Base-by-base conservation (phyloP, 345 rosid species). In the Gossypium ekmanianum region DNA sequence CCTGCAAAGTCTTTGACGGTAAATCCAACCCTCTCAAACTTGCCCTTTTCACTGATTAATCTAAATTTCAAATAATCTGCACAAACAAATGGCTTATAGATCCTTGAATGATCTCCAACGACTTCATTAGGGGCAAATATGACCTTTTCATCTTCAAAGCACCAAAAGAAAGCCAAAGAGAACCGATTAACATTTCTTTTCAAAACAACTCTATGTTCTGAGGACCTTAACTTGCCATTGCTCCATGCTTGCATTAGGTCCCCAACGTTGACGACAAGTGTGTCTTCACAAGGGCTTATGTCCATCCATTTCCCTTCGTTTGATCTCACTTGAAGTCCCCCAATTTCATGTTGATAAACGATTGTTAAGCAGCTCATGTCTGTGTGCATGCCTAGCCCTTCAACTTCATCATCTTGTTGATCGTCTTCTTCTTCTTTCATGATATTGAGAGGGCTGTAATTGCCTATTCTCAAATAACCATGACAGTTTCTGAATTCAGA, bases 231-330 rank as follows among this genome's bases (percentile, higher is more conserved):
- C 59, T 51, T 81, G 12, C 79, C 85, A 7, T 84, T 84, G 79
- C 87, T 84, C 85, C 87, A 86, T 22, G 87, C 85, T 58, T 82
- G 84, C 68, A 86, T 20, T 81, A 86, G 71, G 63, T 83, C 87
- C 34, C 85, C 89, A 4, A 83, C 77, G 71, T 86, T 86, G 34
- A 83, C 83, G 54, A 83, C 84, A 44, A 83, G 73, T 59, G 80
- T 78, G 29, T 80, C 83, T 22, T 80, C 81, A 24, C 76, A 48
- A 20, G 87, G 85, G 34, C 41, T 78, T 51, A 83, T 78, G 75
- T 86, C 80, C 80, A 80, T 80, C 85, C 84, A 86, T 17, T 78
- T 78, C 1, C 87, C 83, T 41, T 84, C 85, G 77, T 47, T 80
- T n/a, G 84, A 78, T 78, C 75, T 79, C 63, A 83, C 85, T 73